phyloP scores from a whole-genome alignment of 306 rosid species.

The Rosa multiflora region DNA sequence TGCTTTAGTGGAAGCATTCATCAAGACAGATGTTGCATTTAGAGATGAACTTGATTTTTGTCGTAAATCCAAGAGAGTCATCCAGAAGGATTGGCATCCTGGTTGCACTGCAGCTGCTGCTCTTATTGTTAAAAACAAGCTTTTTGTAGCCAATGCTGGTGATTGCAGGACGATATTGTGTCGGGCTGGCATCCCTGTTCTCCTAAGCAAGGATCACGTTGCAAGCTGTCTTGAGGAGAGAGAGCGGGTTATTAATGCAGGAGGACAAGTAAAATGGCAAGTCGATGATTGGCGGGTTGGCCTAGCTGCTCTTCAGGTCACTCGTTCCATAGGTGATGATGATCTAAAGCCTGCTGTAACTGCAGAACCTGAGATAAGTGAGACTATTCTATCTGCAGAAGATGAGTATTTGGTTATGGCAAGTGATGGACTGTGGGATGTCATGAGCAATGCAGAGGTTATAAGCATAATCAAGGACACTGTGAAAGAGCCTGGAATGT shows the following conservation, averaged over 20 bases:
- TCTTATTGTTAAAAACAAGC: conserved; percentile 67
- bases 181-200: conserved; percentile 69
- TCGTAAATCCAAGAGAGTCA: conserved; percentile 66
- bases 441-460: conserved; percentile 62
- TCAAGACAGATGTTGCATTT: conserved; percentile 76
- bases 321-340: conserved; percentile 93
- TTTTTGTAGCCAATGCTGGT: conserved; percentile 84
- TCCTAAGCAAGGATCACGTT: conserved; percentile 86
- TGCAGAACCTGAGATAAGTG: conserved; percentile 90
- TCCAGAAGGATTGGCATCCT: conserved; percentile 86
- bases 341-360: conserved; percentile 95
- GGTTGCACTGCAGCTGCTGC: conserved; percentile 86
- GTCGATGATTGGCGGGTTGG: conserved; percentile 96
- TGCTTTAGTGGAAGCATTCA: conserved; percentile 68
- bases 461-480: conserved; percentile 69
- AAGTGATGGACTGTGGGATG: conserved; percentile 97
- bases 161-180: conserved; percentile 89
- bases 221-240: conserved; percentile 90
- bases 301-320: conserved; percentile 94
- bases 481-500: conserved; percentile 91
- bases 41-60: conserved; percentile 63
- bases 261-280: conserved; percentile 86
- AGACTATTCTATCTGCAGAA: conserved; percentile 52
- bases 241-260: conserved; percentile 68
- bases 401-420: conserved; percentile 93